phyloP scores from a whole-genome alignment of 192 early-diverging fungal genomes.

The Gamsiella multidivaricata region DNA sequence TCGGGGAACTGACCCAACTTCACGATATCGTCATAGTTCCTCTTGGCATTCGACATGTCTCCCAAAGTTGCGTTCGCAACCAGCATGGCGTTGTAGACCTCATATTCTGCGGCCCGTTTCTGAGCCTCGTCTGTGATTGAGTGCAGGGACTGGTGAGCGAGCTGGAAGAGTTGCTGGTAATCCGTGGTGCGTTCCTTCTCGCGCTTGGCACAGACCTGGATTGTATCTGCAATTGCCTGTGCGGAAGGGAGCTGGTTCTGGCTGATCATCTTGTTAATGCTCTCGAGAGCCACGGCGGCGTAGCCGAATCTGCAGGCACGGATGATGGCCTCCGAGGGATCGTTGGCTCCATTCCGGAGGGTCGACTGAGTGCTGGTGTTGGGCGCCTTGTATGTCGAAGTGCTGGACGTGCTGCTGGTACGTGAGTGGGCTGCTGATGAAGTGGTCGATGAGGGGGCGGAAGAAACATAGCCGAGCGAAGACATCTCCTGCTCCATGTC shows the following conservation, averaged over 20 bases:
- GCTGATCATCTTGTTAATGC: constrained; percentile 26
- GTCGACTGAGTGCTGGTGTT: not conserved
- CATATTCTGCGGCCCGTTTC: constrained; percentile 27
- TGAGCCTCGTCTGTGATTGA: constrained; percentile 15
- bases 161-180: constrained; percentile 34
- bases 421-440: not conserved
- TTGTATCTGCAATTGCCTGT: constrained; percentile 49
- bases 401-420: not conserved
- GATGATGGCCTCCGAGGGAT: constrained; percentile 44
- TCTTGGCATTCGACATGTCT: constrained; percentile 62
- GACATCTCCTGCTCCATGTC: constrained; percentile 8
- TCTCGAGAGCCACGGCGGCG: constrained; percentile 28
- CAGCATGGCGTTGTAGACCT: constrained; percentile 59
- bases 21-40: constrained; percentile 63
- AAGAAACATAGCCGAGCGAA: not conserved
- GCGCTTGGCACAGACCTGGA: constrained; percentile 49
- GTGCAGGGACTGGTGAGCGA: constrained; percentile 26
- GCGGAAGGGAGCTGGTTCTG: constrained; percentile 39
- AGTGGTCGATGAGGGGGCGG: not conserved
- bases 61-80: constrained; percentile 63
- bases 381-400: not conserved
- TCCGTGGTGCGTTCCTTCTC: constrained; percentile 43
- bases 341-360: not conserved
- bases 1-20: constrained; percentile 57
- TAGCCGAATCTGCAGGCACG: constrained; percentile 45